These are phyloP conservation scores for Trichoderma guizhouense DNA, from an alignment of 2,329 filamentous ascomycete genomes.

Conservation along the genomic window DNA sequence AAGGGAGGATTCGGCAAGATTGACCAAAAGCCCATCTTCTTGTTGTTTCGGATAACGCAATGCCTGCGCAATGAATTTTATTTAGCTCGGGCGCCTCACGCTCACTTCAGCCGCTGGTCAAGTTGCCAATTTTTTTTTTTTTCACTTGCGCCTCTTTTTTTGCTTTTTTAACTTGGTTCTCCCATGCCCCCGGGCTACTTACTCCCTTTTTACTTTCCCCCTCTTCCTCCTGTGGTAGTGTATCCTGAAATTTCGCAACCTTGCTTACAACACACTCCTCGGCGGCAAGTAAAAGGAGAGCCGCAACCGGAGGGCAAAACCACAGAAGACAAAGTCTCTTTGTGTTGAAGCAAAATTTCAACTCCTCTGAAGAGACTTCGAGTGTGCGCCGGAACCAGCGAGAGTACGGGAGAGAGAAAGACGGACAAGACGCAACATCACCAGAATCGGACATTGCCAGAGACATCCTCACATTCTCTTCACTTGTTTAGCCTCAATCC, in stretches of 20 bases:
- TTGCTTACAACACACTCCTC: background rate
- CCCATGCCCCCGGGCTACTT: background rate
- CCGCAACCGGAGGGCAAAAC: background rate
- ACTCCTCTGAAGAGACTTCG: background rate
- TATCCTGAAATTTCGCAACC: background rate
- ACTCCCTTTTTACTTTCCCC: background rate
- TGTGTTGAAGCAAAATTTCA: background rate
- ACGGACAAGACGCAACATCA: background rate
- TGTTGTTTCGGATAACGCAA: background rate
- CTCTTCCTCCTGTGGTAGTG: background rate
- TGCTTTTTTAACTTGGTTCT: background rate
- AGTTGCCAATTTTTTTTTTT: background rate
- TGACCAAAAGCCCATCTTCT: background rate
- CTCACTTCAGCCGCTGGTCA: slow-evolving; percentile 11
- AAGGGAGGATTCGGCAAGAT: background rate
- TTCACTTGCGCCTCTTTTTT: background rate
- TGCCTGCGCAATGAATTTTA: background rate
- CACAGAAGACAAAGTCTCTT: background rate
- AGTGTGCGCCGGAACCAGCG: background rate
- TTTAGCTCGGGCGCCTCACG: slow-evolving; percentile 10
- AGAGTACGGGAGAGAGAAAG: background rate
- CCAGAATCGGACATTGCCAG: background rate
- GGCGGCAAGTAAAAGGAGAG: background rate
- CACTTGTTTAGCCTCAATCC: background rate
- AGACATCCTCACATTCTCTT: background rate